A percentile compares a stretch with the other conserved stretches of the same genome.
These are phyloP conservation scores for Angophora floribunda DNA, from an alignment of 345 rosid genomes.

Conservation along the genomic window DNA sequence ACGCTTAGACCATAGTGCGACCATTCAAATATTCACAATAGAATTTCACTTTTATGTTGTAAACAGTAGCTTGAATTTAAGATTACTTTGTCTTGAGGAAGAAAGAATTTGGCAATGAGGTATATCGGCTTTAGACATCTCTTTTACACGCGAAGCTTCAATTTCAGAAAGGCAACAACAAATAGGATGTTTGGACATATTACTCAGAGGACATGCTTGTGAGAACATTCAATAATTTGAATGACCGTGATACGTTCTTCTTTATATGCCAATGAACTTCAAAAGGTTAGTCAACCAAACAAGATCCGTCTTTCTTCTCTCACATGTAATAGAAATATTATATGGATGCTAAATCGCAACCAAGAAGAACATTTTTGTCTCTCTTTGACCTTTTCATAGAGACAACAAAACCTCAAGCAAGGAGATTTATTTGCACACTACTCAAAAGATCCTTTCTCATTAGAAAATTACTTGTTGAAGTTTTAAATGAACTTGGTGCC, in stretches of 20 bases:
- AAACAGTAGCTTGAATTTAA: not conserved
- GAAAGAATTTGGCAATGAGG: not conserved
- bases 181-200: not conserved
- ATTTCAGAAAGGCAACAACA: not conserved
- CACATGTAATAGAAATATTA: no score
- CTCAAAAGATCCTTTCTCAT: not conserved
- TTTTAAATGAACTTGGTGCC: not conserved
- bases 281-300: not conserved
- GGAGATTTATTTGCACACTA: no score
- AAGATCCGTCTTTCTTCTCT: not conserved
- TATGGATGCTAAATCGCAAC: no score
- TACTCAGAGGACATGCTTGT: accelerated
- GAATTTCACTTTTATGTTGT: no score
- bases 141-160: not conserved
- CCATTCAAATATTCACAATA: not conserved
- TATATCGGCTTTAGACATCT: accelerated
- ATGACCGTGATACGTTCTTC: accelerated
- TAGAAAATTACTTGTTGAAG: no score
- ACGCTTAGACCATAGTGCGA: not conserved
- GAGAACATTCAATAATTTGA: not conserved
- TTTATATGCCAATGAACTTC: accelerated
- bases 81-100: not conserved
- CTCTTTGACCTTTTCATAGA: not conserved
- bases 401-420: not conserved
- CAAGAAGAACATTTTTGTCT: not conserved